A percentile compares a stretch with the other conserved stretches of the same genome.
These are phyloP conservation scores for Ophiostoma piceae DNA, from an alignment of 2,329 filamentous ascomycete genomes.

Conservation along the genomic window DNA sequence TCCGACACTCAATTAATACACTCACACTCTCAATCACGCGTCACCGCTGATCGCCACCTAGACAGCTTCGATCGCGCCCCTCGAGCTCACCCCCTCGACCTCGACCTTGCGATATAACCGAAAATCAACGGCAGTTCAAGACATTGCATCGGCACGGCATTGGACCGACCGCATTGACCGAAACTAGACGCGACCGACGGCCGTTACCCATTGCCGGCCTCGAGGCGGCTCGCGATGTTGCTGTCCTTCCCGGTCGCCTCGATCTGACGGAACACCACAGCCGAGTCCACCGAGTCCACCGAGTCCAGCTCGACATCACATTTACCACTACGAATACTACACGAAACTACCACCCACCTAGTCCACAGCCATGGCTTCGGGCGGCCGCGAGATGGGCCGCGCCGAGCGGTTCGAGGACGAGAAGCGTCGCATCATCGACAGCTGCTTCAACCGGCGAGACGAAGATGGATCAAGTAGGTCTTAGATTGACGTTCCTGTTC, in stretches of 20 bases:
- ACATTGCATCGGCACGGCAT: not conserved
- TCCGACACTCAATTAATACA: not conserved
- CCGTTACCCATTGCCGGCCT: not conserved
- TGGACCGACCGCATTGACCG: not conserved
- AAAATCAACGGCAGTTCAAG: not conserved
- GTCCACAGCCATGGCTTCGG: conserved; percentile 31
- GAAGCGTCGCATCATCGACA: conserved; percentile 88
- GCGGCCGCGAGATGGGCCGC: conserved; percentile 38
- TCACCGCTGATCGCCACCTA: not conserved
- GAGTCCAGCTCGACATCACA: not conserved
- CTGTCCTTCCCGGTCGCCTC: conserved; percentile 10
- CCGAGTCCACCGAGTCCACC: not conserved
- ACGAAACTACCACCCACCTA: not conserved
- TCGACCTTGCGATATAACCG: not conserved
- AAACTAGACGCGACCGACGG: not conserved
- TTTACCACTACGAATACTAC: not conserved
- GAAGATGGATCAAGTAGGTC: conserved; percentile 68
- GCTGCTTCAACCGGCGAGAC: conserved; percentile 88
- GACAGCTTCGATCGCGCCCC: not conserved
- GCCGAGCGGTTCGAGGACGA: conserved; percentile 95
- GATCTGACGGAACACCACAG: conserved; percentile 6
- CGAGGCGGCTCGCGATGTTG: conserved; percentile 11
- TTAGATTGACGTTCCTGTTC: conserved; percentile 1
- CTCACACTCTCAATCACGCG: not conserved
- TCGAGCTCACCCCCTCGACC: conserved; percentile 2